Evolutionary conservation across 2,329 filamentous ascomycete species (phyloP).

Genomic region (Ceratocystis lukuohia): DNA sequence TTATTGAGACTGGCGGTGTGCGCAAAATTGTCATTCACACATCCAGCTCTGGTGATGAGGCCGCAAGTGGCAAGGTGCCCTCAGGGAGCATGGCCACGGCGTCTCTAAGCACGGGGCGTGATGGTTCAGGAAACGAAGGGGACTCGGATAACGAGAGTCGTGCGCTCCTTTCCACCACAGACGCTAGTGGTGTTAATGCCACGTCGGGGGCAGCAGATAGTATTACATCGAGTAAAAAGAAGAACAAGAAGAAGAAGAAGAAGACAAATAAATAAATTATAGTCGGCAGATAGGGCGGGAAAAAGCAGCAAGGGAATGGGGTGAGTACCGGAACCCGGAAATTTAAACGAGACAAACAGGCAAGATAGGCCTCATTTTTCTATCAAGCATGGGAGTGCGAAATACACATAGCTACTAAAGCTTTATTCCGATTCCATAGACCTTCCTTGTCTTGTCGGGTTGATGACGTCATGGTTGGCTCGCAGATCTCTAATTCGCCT

Average conservation of each 20-base stretch:
- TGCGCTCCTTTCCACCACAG: neutral
- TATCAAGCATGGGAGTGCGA: neutral
- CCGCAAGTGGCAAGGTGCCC: neutral
- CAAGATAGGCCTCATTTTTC: neutral
- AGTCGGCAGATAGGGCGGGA: no score
- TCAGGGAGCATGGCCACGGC: neutral
- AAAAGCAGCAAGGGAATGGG: no score
- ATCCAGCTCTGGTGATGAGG: conserved; percentile 27
- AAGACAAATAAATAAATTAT: conserved; percentile 17
- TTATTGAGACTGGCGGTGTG: conserved; percentile 60
- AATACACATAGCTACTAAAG: neutral
- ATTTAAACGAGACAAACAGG: no score
- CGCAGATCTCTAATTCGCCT: neutral
- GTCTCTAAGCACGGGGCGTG: neutral
- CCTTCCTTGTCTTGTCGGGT: no score
- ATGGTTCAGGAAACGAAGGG: neutral
- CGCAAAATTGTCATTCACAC: conserved; percentile 56
- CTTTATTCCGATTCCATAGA: no score
- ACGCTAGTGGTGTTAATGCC: neutral
- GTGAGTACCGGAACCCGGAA: no score
- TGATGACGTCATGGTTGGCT: neutral
- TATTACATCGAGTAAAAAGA: conserved; percentile 17
- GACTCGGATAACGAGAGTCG: neutral
- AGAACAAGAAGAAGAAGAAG: conserved; percentile 17
- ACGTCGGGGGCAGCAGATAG: neutral